phyloP scores from a whole-genome alignment of 2,329 filamentous ascomycete genomes.

The Cadophora gregata region DNA sequence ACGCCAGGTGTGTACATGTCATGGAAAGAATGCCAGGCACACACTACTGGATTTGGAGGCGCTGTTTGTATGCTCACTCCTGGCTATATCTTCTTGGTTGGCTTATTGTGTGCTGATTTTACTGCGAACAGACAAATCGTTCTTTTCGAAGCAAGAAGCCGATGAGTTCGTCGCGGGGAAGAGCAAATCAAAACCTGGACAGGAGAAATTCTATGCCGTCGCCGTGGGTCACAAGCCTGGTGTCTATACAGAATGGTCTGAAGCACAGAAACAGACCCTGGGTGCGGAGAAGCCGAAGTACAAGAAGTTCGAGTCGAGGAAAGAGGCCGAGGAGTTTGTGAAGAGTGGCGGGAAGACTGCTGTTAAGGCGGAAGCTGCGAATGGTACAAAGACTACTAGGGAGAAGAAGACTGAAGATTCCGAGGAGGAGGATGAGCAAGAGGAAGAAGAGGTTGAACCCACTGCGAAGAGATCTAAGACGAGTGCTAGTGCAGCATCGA shows the following conservation, averaged over 20 bases:
- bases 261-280: constrained; percentile 74
- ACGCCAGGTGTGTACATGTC: constrained; percentile 65
- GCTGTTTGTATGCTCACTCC: constrained; percentile 65
- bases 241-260: constrained; percentile 69
- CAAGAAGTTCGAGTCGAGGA: constrained; percentile 70
- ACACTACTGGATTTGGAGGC: constrained; percentile 66
- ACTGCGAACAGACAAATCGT: constrained; percentile 73
- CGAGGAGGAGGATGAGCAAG: neutral
- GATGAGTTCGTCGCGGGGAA: constrained; percentile 74
- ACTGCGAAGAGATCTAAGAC: constrained; percentile 31
- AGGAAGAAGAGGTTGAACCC: neutral
- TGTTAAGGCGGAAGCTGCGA: constrained; percentile 5
- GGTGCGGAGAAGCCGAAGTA: constrained; percentile 74
- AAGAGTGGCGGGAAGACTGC: constrained; percentile 46
- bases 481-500: constrained; percentile 1
- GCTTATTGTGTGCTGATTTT: neutral
- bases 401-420: constrained; percentile 48
- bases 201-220: constrained; percentile 63
- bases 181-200: constrained; percentile 47
- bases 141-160: constrained; percentile 75
- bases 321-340: constrained; percentile 82
- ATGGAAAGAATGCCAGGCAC: constrained; percentile 66
- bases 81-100: neutral
- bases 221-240: constrained; percentile 63
- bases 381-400: neutral